Evolutionary conservation across 768 basidiomycete species (phyloP).

Genomic region (Podaxis pistillaris): DNA sequence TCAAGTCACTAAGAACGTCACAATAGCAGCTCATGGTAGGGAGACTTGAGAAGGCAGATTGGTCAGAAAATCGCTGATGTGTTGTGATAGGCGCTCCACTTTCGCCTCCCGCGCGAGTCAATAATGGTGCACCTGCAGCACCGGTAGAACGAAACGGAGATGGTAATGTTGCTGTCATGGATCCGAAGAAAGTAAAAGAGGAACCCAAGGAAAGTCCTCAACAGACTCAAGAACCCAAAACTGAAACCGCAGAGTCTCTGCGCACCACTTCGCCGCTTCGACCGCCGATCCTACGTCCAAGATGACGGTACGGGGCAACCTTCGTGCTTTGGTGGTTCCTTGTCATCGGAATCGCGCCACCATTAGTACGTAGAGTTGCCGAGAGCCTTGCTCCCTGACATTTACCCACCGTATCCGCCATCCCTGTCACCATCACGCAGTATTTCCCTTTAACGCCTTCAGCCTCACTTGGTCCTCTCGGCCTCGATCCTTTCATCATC

Average conservation of each 20-base stretch:
- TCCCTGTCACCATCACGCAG: too few relatives aligned
- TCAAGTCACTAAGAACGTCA: neutral
- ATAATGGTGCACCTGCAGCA: neutral
- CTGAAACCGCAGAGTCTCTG: conserved; percentile 10
- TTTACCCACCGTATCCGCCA: neutral
- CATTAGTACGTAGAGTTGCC: conserved; percentile 25
- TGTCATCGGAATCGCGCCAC: conserved; percentile 19
- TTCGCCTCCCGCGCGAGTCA: neutral
- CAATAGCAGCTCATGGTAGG: conserved; percentile 12
- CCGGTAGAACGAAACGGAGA: neutral
- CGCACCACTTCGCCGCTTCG: conserved; percentile 2
- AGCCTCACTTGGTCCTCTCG: too few relatives aligned
- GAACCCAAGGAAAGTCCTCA: neutral
- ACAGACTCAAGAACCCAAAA: conserved; percentile 10
- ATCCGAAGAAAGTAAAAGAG: neutral
- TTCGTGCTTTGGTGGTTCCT: conserved; percentile 24
- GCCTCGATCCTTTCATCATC: too few relatives aligned
- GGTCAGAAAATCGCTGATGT: conserved; percentile 9
- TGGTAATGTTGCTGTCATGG: neutral
- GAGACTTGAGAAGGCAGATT: conserved; percentile 8
- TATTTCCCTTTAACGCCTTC: too few relatives aligned
- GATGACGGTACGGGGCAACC: conserved; percentile 31
- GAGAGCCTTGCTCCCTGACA: conserved; percentile 12
- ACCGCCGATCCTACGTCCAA: conserved; percentile 7
- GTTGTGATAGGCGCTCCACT: conserved; percentile 5